These are phyloP conservation scores for Lycium ferocissimum DNA, from an alignment of 257 asterid genomes.

Conservation along the genomic window DNA sequence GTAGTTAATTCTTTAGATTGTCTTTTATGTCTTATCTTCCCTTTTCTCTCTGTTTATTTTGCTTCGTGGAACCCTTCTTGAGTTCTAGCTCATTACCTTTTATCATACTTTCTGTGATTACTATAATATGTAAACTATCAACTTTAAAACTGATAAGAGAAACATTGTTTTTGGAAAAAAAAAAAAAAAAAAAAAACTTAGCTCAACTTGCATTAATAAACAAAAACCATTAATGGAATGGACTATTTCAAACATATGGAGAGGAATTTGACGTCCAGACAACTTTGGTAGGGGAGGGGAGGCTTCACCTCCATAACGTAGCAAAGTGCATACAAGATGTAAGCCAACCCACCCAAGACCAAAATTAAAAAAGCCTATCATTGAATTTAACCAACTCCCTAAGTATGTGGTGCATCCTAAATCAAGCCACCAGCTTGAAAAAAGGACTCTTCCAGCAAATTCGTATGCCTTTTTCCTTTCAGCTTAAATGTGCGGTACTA, in stretches of 20 bases:
- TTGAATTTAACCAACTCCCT: conserved; percentile 5
- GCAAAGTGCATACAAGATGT: neutral
- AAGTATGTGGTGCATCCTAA: neutral
- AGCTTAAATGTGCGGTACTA: conserved; percentile 17
- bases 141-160: neutral
- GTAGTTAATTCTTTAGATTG: neutral
- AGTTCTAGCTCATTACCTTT: conserved; percentile 11
- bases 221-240: neutral
- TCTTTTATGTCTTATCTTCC: neutral
- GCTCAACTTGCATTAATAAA: neutral
- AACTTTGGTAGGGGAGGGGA: neutral
- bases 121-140: neutral
- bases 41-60: neutral
- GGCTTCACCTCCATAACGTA: conserved; percentile 14
- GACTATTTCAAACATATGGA: conserved; percentile 5
- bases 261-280: conserved; percentile 6
- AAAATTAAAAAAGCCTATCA: neutral
- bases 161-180: neutral
- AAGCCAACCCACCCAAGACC: conserved; percentile 1
- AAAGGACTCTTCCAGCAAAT: conserved; percentile 13
- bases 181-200: no score
- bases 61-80: neutral
- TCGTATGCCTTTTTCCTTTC: neutral
- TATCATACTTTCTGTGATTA: neutral
- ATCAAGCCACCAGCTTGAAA: neutral